Evolutionary conservation across 1,284 basidiomycete genomes (phyloP).

Genomic region (Fomes fomentarius): DNA sequence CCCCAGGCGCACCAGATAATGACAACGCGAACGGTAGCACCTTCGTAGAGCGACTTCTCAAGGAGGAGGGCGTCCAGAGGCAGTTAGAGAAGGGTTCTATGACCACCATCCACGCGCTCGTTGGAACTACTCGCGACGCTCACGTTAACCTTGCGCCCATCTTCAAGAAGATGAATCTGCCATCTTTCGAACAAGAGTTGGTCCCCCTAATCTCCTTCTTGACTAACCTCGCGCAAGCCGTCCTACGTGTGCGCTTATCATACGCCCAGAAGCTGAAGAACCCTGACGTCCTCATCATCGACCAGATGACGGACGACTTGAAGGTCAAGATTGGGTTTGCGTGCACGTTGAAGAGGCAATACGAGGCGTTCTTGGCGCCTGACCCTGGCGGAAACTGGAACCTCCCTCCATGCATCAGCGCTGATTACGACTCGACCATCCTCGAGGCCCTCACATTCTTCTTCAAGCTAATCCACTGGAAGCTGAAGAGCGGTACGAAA

Average conservation of each 20-base stretch:
- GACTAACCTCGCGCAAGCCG: conserved; percentile 91
- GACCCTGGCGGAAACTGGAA: conserved; percentile 90
- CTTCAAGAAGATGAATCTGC: conserved; percentile 87
- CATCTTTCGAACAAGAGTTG: conserved; percentile 92
- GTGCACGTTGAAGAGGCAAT: conserved; percentile 94
- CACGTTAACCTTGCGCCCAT: conserved; percentile 79
- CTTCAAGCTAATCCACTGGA: conserved; percentile 95
- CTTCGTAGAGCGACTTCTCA: conserved; percentile 94
- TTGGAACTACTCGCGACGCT: conserved; percentile 86
- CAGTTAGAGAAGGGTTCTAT: conserved; percentile 96
- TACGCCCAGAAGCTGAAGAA: conserved; percentile 91
- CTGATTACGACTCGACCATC: conserved; percentile 90
- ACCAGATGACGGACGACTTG: conserved; percentile 95
- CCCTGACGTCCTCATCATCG: conserved; percentile 89
- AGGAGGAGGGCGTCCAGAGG: conserved; percentile 93
- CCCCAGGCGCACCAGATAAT: conserved; percentile 13
- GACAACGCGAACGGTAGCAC: conserved; percentile 51
- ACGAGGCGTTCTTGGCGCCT: conserved; percentile 85
- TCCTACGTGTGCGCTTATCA: conserved; percentile 86
- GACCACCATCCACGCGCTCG: conserved; percentile 83
- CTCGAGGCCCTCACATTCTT: conserved; percentile 89
- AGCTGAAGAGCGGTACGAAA: conserved; percentile 91
- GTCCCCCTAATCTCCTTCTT: conserved; percentile 95
- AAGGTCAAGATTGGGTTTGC: conserved; percentile 92
- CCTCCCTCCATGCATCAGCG: conserved; percentile 84